phyloP scores from a whole-genome alignment of 495 filamentous ascomycete genomes.

The Margaritispora aquatica region DNA sequence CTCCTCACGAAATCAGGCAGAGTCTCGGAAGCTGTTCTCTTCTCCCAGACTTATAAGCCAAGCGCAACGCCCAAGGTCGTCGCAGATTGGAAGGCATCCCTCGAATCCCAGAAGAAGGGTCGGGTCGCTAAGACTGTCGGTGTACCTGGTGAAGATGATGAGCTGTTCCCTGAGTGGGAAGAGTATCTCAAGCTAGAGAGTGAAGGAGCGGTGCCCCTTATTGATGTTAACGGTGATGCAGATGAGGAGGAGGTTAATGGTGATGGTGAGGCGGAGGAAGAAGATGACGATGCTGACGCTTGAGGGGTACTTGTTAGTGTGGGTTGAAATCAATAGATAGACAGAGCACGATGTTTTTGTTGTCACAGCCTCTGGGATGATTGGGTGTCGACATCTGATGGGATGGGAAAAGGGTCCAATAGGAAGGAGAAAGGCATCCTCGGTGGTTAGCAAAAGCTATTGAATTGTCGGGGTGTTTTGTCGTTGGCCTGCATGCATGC shows the following conservation, averaged over 20 bases:
- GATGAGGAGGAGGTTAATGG: constrained; percentile 13
- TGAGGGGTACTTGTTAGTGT: neutral
- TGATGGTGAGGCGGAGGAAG: constrained; percentile 11
- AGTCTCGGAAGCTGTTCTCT: constrained; percentile 78
- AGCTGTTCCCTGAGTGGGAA: constrained; percentile 94
- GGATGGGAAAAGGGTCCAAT: too few species aligned
- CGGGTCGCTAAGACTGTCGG: constrained; percentile 79
- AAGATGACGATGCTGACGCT: constrained; percentile 7
- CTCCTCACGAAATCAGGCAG: constrained; percentile 73
- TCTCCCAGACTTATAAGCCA: constrained; percentile 92
- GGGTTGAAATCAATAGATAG: neutral
- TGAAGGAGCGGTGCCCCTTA: constrained; percentile 40
- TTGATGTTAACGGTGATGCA: constrained; percentile 17
- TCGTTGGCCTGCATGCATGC: too few species aligned
- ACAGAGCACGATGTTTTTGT: neutral
- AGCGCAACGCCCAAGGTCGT: constrained; percentile 64
- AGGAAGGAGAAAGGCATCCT: too few species aligned
- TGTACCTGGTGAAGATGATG: constrained; percentile 79
- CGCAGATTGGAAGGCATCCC: constrained; percentile 66
- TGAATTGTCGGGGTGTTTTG: too few species aligned
- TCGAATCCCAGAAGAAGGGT: constrained; percentile 76
- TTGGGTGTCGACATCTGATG: too few species aligned
- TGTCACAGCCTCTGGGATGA: too few species aligned
- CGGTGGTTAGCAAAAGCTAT: too few species aligned
- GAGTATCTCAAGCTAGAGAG: constrained; percentile 79